These are phyloP conservation scores for Adansonia grandidieri DNA, from an alignment of 441 rosid genomes.

Conservation along the genomic window DNA sequence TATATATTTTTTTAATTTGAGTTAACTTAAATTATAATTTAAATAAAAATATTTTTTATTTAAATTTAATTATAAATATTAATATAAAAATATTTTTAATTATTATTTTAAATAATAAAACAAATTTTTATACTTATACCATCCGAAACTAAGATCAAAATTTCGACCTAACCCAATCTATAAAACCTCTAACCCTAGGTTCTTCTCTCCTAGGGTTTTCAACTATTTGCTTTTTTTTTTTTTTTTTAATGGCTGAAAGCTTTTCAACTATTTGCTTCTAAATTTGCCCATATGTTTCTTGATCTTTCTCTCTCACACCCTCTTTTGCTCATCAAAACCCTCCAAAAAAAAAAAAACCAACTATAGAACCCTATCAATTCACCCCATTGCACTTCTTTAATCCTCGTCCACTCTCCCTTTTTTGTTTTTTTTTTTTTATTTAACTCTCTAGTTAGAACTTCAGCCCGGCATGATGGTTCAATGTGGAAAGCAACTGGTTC, in stretches of 20 bases:
- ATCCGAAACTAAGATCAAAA: no score
- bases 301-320: background rate
- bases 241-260: background rate
- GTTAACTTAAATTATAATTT: no score
- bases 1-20: no score
- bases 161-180: no score
- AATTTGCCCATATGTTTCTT: constrained; percentile 24
- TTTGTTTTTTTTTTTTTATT: background rate
- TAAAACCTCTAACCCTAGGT: no score
- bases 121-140: no score
- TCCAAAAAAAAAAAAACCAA: background rate
- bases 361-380: background rate
- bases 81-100: no score
- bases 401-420: background rate
- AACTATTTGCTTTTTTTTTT: no score
- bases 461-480: constrained; percentile 32
- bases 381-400: background rate
- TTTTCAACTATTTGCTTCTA: constrained; percentile 24
- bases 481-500: constrained; percentile 30
- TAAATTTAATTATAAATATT: no score
- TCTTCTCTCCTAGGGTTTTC: no score
- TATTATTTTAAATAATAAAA: no score
- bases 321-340: constrained; percentile 21
- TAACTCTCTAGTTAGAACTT: background rate
- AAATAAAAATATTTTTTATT: no score